A percentile compares a stretch with the other conserved stretches of the same genome.
These are phyloP conservation scores for Kwoniella bestiolae DNA, from an alignment of 768 basidiomycete genomes.

Conservation along the genomic window DNA sequence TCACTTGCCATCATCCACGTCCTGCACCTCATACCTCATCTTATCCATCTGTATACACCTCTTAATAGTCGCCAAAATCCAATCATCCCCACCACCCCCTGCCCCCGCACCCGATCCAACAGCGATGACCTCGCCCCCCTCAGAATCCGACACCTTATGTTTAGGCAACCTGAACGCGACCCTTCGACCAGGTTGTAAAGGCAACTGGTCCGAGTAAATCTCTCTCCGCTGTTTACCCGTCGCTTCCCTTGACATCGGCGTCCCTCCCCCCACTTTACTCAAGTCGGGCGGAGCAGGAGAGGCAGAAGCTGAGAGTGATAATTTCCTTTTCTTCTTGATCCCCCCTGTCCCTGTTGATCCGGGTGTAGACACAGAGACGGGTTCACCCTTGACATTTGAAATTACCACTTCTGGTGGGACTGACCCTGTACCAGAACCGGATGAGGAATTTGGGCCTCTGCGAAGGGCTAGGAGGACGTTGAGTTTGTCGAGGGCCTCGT, in stretches of 20 bases:
- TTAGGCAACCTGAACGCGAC: conserved; percentile 56
- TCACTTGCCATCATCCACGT: conserved; percentile 56
- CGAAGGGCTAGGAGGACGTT: conserved; percentile 34
- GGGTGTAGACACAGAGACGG: not conserved
- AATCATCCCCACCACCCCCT: conserved; percentile 47
- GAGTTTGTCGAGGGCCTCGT: conserved; percentile 45
- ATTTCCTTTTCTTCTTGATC: conserved; percentile 30
- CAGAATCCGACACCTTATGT: too few species aligned
- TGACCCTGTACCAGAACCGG: not conserved
- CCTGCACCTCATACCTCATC: conserved; percentile 59
- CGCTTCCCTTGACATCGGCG: conserved; percentile 33
- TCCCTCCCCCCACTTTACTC: too few species aligned
- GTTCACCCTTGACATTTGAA: not conserved
- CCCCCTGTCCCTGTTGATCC: not conserved
- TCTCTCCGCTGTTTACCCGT: conserved; percentile 45
- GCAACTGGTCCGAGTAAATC: conserved; percentile 55
- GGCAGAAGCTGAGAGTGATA: conserved; percentile 18
- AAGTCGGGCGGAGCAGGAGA: conserved; percentile 21
- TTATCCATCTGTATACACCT: conserved; percentile 54
- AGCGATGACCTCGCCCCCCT: too few species aligned
- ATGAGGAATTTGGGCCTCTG: conserved; percentile 2
- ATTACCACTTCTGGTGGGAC: not conserved
- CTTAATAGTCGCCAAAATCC: conserved; percentile 59
- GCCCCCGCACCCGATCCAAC: too few species aligned
- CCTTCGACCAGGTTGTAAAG: conserved; percentile 55